Conservation (phyloP, 805 yeast species). For the Yarrowia sp. region DNA sequence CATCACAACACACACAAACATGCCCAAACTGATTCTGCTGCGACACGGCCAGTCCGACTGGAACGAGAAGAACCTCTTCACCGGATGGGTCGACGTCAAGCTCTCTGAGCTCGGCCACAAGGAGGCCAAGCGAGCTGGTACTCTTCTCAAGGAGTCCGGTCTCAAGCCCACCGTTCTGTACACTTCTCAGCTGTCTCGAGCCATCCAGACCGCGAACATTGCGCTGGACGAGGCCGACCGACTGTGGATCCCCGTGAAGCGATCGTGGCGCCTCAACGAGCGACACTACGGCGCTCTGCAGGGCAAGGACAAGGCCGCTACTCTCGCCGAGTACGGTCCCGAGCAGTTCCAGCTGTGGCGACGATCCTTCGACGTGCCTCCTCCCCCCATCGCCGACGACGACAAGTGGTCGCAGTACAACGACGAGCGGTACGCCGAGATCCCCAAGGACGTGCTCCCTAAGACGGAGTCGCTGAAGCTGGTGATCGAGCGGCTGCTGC, state of each 20-base stretch:
- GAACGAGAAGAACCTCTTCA: conserved; percentile 96
- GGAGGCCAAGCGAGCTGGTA: conserved; percentile 94
- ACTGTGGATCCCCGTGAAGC: conserved; percentile 83
- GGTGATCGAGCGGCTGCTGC: conserved; percentile 93
- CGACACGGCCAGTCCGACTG: conserved; percentile 99
- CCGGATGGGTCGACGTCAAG: conserved; percentile 97
- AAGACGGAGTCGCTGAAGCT: conserved; percentile 90
- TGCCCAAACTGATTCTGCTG: conserved; percentile 72
- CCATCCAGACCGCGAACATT: conserved; percentile 95
- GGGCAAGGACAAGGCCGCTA: conserved; percentile 96
- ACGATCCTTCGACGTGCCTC: conserved; percentile 96
- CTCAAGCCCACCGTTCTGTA: conserved; percentile 81
- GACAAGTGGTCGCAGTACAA: conserved; percentile 80
- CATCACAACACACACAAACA: background rate
- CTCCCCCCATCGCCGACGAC: conserved; percentile 77
- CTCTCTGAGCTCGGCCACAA: conserved; percentile 79
- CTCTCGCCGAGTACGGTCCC: conserved; percentile 80
- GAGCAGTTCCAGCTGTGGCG: conserved; percentile 96
- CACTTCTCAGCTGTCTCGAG: conserved; percentile 90
- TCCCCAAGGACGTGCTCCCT: conserved; percentile 87
- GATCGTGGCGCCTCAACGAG: conserved; percentile 98
- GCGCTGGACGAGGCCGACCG: conserved; percentile 88
- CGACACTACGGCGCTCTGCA: conserved; percentile 99
- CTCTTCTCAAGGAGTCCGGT: conserved; percentile 80
- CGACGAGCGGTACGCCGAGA: conserved; percentile 79